Conservation (phyloP, 208 protist genomes). For the Acanthamoeba healyi region DNA sequence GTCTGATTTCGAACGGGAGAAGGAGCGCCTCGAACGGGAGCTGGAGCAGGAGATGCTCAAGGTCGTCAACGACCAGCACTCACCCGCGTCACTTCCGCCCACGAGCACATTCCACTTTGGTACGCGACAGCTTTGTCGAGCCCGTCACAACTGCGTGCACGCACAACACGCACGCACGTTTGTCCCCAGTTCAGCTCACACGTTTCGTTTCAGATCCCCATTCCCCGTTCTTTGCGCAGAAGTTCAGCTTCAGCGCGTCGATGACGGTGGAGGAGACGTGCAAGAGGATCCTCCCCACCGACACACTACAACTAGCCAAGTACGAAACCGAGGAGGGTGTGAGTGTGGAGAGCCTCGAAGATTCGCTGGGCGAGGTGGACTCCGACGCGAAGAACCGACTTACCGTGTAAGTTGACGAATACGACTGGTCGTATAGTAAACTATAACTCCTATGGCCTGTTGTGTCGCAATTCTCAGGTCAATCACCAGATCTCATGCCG, state of each 20-base stretch:
- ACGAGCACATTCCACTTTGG: slow-evolving; percentile 1
- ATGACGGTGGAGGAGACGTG: neutral
- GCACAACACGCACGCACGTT: too few species aligned
- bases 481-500: too few species aligned
- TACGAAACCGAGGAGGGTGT: slow-evolving; percentile 9
- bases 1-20: neutral
- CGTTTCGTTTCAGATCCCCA: neutral
- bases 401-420: too few species aligned
- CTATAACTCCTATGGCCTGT: too few species aligned
- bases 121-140: too few species aligned
- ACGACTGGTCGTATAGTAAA: too few species aligned
- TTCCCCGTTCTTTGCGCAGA: neutral
- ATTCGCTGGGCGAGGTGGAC: too few species aligned
- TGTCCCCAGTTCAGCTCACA: too few species aligned
- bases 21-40: neutral
- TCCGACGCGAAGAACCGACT: too few species aligned
- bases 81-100: neutral
- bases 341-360: neutral
- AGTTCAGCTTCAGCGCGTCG: neutral
- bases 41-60: neutral
- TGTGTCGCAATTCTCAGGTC: too few species aligned
- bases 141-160: too few species aligned
- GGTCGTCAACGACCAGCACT: neutral
- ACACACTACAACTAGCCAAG: neutral
- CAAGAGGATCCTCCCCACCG: neutral